Evolutionary conservation across 78 protist genomes (phyloP).

Genomic region (Dictyostelium capitatum): DNA sequence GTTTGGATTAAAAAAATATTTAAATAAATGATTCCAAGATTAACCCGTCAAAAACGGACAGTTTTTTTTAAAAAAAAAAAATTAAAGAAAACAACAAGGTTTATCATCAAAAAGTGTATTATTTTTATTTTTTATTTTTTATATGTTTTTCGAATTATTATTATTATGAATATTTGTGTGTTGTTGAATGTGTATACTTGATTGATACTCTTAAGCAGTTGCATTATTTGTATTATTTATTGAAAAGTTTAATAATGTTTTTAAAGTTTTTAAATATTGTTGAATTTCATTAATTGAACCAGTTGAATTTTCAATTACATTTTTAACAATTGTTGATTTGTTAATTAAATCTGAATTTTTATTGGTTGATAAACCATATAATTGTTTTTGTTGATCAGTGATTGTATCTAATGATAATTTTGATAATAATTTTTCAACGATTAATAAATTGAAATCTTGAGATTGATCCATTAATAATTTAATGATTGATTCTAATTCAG

Average conservation of each 20-base stretch:
- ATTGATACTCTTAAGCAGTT: too few species aligned
- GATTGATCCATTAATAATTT: neutral
- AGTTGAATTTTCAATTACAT: neutral
- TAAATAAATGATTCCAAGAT: too few species aligned
- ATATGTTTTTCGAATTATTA: neutral
- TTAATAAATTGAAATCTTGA: neutral
- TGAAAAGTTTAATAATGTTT: neutral
- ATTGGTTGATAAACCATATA: neutral
- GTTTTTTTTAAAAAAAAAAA: too few species aligned
- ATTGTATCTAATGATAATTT: neutral
- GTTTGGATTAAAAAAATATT: too few species aligned
- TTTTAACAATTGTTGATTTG: neutral
- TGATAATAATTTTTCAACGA: neutral
- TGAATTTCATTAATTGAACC: neutral
- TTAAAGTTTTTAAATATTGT: neutral
- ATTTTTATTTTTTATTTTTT: too few species aligned
- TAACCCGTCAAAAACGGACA: too few species aligned
- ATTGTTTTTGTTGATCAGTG: neutral
- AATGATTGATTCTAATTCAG: slow-evolving; percentile 8
- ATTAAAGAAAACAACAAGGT: too few species aligned
- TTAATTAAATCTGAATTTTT: neutral
- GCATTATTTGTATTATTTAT: slow-evolving; percentile 3
- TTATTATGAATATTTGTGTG: neutral
- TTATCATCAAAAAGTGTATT: too few species aligned
- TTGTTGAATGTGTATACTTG: too few species aligned